Evolutionary conservation across 2,329 filamentous ascomycete species (phyloP).

Genomic region (Fusarium solani-melongenae): DNA sequence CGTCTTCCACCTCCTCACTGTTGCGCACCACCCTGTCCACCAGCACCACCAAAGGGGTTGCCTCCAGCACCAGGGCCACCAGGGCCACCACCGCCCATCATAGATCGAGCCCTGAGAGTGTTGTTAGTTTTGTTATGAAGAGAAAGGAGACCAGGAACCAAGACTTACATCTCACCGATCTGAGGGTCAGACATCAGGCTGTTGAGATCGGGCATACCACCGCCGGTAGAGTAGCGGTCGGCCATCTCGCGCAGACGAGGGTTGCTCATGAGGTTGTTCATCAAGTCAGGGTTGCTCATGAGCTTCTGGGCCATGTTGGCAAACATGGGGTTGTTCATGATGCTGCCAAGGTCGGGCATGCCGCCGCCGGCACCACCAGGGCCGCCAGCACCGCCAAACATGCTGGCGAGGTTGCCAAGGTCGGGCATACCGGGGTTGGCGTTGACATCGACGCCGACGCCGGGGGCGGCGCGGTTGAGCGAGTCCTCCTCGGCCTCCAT

Average conservation of each 20-base stretch:
- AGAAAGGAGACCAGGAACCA: neutral
- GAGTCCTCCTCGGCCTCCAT: constrained; percentile 64
- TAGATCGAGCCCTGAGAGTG: constrained; percentile 55
- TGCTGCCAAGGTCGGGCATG: constrained; percentile 86
- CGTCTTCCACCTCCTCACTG: constrained; percentile 31
- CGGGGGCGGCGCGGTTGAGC: constrained; percentile 59
- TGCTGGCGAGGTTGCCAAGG: constrained; percentile 75
- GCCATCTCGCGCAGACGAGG: constrained; percentile 90
- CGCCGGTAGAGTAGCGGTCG: constrained; percentile 77
- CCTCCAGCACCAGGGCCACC: constrained; percentile 37
- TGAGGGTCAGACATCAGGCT: constrained; percentile 91
- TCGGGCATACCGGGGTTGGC: constrained; percentile 69
- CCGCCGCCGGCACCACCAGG: constrained; percentile 72
- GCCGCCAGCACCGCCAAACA: constrained; percentile 73
- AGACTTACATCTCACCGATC: constrained; percentile 90
- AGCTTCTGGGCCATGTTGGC: constrained; percentile 95
- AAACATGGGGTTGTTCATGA: constrained; percentile 99
- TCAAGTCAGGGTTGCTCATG: constrained; percentile 95
- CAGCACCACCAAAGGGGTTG: constrained; percentile 42
- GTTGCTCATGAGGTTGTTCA: constrained; percentile 94
- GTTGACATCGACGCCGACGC: constrained; percentile 63
- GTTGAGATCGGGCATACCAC: constrained; percentile 89
- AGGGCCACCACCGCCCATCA: constrained; percentile 54
- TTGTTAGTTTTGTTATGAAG: neutral
- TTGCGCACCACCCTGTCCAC: constrained; percentile 43